Base-by-base conservation (phyloP, 768 basidiomycete species). In the Tremella mesenterica region DNA sequence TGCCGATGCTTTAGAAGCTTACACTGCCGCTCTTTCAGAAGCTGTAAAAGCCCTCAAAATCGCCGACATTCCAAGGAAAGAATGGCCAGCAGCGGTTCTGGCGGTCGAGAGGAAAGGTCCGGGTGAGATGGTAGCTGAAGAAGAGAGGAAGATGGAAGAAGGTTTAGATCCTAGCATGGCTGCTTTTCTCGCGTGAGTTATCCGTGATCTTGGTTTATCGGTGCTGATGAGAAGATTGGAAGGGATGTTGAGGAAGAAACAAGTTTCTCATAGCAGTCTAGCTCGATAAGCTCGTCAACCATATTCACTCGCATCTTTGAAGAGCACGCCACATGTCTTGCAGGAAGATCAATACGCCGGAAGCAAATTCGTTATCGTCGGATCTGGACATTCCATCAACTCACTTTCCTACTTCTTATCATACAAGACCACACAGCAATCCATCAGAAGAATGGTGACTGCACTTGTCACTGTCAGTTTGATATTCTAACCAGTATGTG, bases 51-150 rank as follows among this genome's bases (percentile, higher is more conserved):
- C 80, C 2, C 80, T 91, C 12, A 44, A 64, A 1, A 65, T 73
- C 0, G 70, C 77, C 50, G 69, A 73, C 25, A 76, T 88, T 36
- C 80, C 84, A 4, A 74, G 80, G 58, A 50, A 64, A 0, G 75
- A 82, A 61, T 92, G 89, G 88, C 88, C 89, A 0, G 51, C 61
- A 0, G 75, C 69, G 34, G 76, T 88, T 18, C 77, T 73, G 25
- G 50, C 59, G 5, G 46, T 41, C 23, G 57, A 60, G 9, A 57
- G 55, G 20, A 25, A 56, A 16, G 58, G 28, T 33, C 36, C 23
- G 12, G 57, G 23, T 5, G 48, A 27, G 50, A 50, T 48, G 52
- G 46, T 31, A 38, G 30, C 44, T 21, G 5, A 29, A 25, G 52
- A 50, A 26, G 56, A 54, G 26, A 68, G 55, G 44, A 59, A 68